phyloP scores from a whole-genome alignment of 179 eudicot genomes.

The Spinacia oleracea region DNA sequence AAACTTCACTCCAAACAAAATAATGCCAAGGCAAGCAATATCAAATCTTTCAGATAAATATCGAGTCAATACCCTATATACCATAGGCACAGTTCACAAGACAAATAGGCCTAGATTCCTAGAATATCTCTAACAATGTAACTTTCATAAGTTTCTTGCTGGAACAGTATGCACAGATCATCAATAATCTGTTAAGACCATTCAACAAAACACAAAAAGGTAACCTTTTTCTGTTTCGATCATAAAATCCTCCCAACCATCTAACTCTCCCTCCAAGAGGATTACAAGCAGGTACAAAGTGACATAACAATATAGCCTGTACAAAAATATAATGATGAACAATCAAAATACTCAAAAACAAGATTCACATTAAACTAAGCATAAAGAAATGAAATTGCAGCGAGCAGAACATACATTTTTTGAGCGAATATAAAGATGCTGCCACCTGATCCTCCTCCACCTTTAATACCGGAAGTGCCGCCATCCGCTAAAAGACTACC shows the following conservation, averaged over 20 bases:
- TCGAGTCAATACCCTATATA: not conserved
- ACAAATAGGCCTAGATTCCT: not conserved
- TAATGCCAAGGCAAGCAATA: not conserved
- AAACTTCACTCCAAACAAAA: not conserved
- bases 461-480: constrained; percentile 71
- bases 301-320: not conserved
- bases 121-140: not conserved
- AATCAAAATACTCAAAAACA: not conserved
- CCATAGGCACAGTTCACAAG: constrained; percentile 1
- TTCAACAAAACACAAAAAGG: not conserved
- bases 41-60: not conserved
- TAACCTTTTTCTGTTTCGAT: too few species aligned
- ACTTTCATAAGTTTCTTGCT: not conserved
- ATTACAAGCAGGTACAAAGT: not conserved
- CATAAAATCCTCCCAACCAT: not conserved
- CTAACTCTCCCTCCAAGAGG: not conserved
- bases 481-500: constrained; percentile 84
- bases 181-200: not conserved
- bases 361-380: not conserved
- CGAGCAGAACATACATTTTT: constrained; percentile 54
- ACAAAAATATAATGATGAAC: not conserved
- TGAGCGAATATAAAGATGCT: constrained; percentile 60
- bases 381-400: not conserved
- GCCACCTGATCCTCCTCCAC: constrained; percentile 98
- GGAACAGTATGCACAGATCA: not conserved